Conservation (phyloP, 1,284 basidiomycete genomes). For the Cryptococcus sp. region DNA sequence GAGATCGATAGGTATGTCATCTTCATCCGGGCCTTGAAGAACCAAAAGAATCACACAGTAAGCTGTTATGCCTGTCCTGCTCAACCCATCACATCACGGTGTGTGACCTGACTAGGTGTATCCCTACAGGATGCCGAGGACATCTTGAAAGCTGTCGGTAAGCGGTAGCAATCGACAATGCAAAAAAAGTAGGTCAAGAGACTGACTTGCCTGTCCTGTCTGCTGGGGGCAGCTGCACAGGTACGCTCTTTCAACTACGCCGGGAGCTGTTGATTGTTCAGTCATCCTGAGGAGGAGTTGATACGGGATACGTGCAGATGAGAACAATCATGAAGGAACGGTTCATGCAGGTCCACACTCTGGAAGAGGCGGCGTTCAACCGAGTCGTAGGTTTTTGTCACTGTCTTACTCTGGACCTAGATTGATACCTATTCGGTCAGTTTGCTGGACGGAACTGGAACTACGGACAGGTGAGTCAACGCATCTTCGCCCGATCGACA, state of each 20-base stretch:
- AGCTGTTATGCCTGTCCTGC: neutral
- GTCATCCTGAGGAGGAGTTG: neutral
- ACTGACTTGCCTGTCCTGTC: neutral
- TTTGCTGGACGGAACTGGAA: conserved; percentile 51
- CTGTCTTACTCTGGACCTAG: neutral
- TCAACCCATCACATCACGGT: neutral
- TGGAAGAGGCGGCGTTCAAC: conserved; percentile 48
- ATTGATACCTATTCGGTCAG: conserved; percentile 10
- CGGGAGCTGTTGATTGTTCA: neutral
- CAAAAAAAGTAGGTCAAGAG: too few species aligned
- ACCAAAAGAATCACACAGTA: conserved; percentile 34
- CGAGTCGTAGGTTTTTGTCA: conserved; percentile 35
- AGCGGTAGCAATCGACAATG: neutral
- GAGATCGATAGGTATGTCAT: conserved; percentile 34
- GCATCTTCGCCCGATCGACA: neutral
- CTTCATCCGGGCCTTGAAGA: conserved; percentile 40
- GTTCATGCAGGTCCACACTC: conserved; percentile 44
- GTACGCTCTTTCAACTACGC: neutral
- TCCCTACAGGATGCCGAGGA: conserved; percentile 34
- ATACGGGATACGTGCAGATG: conserved; percentile 29
- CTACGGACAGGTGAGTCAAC: conserved; percentile 44
- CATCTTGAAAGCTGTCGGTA: conserved; percentile 48
- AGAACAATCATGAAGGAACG: conserved; percentile 45
- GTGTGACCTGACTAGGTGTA: neutral
- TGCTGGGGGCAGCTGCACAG: conserved; percentile 20